Base-by-base conservation (phyloP, 371 early-diverging fungal species). In the Thermomucor indicae-seudaticae region DNA sequence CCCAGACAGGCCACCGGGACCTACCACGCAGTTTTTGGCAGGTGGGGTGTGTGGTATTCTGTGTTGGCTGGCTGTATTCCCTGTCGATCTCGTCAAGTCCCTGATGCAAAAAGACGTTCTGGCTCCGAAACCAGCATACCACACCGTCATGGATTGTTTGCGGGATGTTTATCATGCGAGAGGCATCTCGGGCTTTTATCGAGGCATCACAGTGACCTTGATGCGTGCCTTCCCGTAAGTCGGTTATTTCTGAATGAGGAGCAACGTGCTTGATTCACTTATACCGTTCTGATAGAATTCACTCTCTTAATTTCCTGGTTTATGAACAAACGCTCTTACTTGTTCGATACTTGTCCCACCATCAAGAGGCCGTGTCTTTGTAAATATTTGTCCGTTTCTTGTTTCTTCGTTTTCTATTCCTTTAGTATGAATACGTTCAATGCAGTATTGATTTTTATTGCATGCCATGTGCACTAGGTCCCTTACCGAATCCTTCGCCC, bases 11-110 rank as follows among this genome's bases (percentile, higher is more conserved):
- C 64, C 65, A 24, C 73, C 87, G 3, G 85, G 86, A 3, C 85
- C 84, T 11, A 60, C 83, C 54, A 81, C 83, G 0, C 87, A 86
- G 30, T 82, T 89, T 63, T 52, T 89, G 20, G 84, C 91, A 5
- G 91, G 89, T 30, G 91, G 89, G n/a, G 66, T 81, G 5, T 86
- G 89, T 57, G 92, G 92, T 17, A 80, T 88, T 3, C 60, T 88
- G 45, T 86, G 86, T 4, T 91, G 92, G 91, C 60, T 88, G 39
- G 70, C 87, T 2, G 85, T 89, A 6, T 92, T 92, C 53, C 92
- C 92, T 4, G 61, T 89, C 4, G 92, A 92, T 57, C 56, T 89
- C 38, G 78, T 91, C 16, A 91, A 91, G 55, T 84, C 89, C 0
- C 65, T 81, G 34, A 73, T 88, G 47, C 92, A 90, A 59, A 86